Evolutionary conservation across 2,329 filamentous ascomycete species (phyloP).

Genomic region (Blumeriella jaapii): DNA sequence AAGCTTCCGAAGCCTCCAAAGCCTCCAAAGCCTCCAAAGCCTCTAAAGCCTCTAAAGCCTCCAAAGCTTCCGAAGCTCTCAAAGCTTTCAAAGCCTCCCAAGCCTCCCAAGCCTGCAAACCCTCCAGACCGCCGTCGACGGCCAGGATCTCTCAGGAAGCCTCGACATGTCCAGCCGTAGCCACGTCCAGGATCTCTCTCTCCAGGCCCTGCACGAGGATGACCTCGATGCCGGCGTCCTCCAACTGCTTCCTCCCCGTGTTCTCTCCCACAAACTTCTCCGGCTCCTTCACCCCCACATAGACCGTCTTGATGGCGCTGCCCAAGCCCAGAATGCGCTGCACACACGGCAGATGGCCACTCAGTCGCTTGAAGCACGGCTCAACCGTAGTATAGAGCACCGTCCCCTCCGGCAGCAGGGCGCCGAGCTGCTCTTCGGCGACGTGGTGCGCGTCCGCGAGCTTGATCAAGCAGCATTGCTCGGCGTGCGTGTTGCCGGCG

Average conservation of each 20-base stretch:
- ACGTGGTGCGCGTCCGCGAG: slow-evolving; percentile 38
- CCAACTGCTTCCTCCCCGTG: slow-evolving; percentile 57
- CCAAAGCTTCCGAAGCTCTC: too few relatives aligned
- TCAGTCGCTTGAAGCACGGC: slow-evolving; percentile 63
- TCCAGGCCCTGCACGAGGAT: slow-evolving; percentile 66
- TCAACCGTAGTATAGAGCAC: slow-evolving; percentile 88
- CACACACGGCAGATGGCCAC: slow-evolving; percentile 66
- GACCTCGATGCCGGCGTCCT: slow-evolving; percentile 62
- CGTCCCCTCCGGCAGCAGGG: slow-evolving; percentile 39
- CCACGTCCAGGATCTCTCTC: slow-evolving; percentile 67
- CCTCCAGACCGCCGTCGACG: too few relatives aligned
- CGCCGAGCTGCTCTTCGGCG: slow-evolving; percentile 42
- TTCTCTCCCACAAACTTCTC: slow-evolving; percentile 83
- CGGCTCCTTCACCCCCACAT: slow-evolving; percentile 75
- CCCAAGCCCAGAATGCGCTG: slow-evolving; percentile 59
- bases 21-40: too few relatives aligned
- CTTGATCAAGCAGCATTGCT: slow-evolving; percentile 84
- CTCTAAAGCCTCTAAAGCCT: too few relatives aligned
- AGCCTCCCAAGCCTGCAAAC: too few relatives aligned
- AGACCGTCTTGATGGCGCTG: slow-evolving; percentile 56
- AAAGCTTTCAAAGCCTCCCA: too few relatives aligned
- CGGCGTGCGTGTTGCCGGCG: slow-evolving; percentile 88
- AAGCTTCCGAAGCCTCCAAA: too few relatives aligned
- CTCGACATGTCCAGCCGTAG: slow-evolving; percentile 64
- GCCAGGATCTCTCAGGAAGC: slow-evolving; percentile 4